These are phyloP conservation scores for Pharus latifolius DNA, from an alignment of 176 grass and related monocot genomes.

Conservation along the genomic window DNA sequence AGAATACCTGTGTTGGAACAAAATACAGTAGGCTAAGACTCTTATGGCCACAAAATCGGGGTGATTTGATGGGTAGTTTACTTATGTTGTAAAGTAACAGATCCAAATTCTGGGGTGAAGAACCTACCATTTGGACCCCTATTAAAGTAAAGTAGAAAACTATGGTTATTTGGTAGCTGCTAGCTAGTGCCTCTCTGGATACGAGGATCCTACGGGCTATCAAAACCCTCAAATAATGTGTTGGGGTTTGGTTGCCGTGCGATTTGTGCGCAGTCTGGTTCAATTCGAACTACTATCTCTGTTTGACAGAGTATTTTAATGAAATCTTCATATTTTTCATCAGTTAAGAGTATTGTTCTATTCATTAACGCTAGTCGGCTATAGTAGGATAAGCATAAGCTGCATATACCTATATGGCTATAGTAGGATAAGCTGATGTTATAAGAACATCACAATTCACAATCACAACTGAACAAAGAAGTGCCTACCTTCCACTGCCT, in stretches of 20 bases:
- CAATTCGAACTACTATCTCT: too few relatives aligned
- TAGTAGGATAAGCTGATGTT: too few relatives aligned
- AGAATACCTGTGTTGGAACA: not conserved
- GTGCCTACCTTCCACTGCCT: not conserved
- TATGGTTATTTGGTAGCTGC: not conserved
- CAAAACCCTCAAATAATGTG: too few relatives aligned
- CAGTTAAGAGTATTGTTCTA: too few relatives aligned
- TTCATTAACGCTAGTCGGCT: too few relatives aligned
- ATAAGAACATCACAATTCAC: not conserved
- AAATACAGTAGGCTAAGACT: not conserved
- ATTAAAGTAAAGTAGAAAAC: slow-evolving; percentile 9
- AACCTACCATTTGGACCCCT: not conserved
- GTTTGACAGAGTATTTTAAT: too few relatives aligned
- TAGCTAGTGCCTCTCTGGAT: slow-evolving; percentile 13
- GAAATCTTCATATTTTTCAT: too few relatives aligned
- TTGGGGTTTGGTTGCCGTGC: too few relatives aligned
- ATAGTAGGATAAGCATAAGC: too few relatives aligned
- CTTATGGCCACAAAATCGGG: not conserved
- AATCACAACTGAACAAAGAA: not conserved
- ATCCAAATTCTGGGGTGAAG: slow-evolving; percentile 10
- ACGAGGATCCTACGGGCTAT: too few relatives aligned
- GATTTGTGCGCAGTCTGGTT: too few relatives aligned
- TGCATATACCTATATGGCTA: too few relatives aligned
- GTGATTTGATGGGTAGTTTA: slow-evolving; percentile 5
- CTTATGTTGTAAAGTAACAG: not conserved